A percentile compares a stretch with the other conserved stretches of the same genome.
These are phyloP conservation scores for Sphagnurus paluster DNA, from an alignment of 1,284 basidiomycete genomes.

Conservation along the genomic window DNA sequence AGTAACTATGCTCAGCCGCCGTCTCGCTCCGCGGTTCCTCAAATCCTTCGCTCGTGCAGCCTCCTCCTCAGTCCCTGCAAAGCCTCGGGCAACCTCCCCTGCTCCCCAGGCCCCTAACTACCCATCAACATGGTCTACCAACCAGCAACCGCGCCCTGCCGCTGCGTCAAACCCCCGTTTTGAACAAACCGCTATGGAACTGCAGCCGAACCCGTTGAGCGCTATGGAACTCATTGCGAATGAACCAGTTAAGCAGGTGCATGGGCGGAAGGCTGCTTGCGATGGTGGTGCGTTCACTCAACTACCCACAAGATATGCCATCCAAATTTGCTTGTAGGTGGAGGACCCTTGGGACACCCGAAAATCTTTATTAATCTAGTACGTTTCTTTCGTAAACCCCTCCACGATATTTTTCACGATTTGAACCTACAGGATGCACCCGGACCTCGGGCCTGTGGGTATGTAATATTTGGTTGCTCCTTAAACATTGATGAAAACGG, in stretches of 20 bases:
- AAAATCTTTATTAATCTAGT: conserved; percentile 96
- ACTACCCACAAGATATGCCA: neutral
- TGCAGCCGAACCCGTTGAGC: conserved; percentile 89
- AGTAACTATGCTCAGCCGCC: conserved; percentile 25
- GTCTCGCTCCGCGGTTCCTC: conserved; percentile 16
- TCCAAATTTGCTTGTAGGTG: conserved; percentile 53
- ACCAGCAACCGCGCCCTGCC: conserved; percentile 63
- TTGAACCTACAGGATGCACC: conserved; percentile 61
- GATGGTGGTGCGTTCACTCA: conserved; percentile 79
- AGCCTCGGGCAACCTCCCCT: conserved; percentile 29
- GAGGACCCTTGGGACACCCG: conserved; percentile 95
- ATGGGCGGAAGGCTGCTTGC: conserved; percentile 84
- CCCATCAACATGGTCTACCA: conserved; percentile 75
- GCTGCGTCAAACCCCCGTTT: conserved; percentile 73
- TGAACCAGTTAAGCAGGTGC: conserved; percentile 82
- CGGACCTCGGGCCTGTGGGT: conserved; percentile 80
- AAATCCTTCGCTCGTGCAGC: conserved; percentile 13
- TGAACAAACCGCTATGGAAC: conserved; percentile 85
- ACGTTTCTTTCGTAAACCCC: conserved; percentile 25
- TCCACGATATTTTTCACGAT: neutral
- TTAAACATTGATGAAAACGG: conserved; percentile 16
- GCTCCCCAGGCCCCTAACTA: conserved; percentile 78
- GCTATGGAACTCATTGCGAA: conserved; percentile 89
- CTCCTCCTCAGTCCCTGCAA: conserved; percentile 33
- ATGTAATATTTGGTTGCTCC: conserved; percentile 26